Percentiles rank a stretch among this genome's conserved stretches.
Conservation (phyloP, 805 yeast species). For the Candida odintsovae region DNA sequence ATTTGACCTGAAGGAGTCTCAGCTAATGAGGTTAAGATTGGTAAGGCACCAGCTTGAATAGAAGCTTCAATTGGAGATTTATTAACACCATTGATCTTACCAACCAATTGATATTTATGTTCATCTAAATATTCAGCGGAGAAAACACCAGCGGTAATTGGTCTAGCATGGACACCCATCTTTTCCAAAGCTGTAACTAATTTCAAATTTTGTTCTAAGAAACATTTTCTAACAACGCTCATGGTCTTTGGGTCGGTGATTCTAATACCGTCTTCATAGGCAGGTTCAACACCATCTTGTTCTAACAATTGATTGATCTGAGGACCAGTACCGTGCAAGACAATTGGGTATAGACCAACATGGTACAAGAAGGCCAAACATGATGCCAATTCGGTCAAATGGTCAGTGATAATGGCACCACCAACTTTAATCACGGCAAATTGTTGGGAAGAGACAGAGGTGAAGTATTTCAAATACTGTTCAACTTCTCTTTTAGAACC, state of each 20-base stretch:
- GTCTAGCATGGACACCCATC: conserved; percentile 97
- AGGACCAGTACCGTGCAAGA: conserved; percentile 98
- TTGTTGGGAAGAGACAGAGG: conserved; percentile 93
- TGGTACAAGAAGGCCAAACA: conserved; percentile 95
- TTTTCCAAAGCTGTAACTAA: conserved; percentile 93
- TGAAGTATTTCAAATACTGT: conserved; percentile 93
- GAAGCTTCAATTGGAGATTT: conserved; percentile 90
- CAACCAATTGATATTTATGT: conserved; percentile 88
- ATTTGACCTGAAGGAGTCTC: conserved; percentile 97
- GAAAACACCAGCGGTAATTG: conserved; percentile 97
- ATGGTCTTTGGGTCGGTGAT: conserved; percentile 92
- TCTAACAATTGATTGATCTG: conserved; percentile 94
- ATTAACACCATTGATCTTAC: conserved; percentile 80
- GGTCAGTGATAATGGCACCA: conserved; percentile 97
- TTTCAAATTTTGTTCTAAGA: conserved; percentile 90
- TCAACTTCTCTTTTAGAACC: conserved; percentile 98
- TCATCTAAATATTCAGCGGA: conserved; percentile 87
- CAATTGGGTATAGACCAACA: conserved; percentile 95
- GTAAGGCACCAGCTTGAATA: conserved; percentile 93
- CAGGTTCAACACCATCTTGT: conserved; percentile 92
- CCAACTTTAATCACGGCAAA: conserved; percentile 99
- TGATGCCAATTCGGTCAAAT: conserved; percentile 87
- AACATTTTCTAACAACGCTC: conserved; percentile 93
- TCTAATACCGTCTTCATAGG: conserved; percentile 93
- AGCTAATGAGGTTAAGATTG: conserved; percentile 92